phyloP scores from a whole-genome alignment of 2,329 filamentous ascomycete genomes.

The Coleophoma cylindrospora region DNA sequence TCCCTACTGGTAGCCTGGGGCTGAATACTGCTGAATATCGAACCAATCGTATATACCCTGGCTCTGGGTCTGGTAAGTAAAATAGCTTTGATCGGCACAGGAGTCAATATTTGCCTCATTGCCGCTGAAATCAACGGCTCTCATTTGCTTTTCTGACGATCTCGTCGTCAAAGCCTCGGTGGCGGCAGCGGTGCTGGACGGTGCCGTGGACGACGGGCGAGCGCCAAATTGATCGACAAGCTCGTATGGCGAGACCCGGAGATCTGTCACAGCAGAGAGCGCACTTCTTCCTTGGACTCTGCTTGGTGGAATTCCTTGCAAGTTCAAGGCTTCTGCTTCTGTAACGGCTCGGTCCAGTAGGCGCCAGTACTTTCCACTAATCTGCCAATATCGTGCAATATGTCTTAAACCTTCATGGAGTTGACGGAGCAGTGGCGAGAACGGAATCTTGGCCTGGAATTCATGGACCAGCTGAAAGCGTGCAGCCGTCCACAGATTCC shows the following conservation, averaged over 20 bases:
- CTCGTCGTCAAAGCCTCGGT: not conserved
- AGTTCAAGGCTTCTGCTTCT: not conserved
- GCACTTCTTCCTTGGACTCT: not conserved
- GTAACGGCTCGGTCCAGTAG: not conserved
- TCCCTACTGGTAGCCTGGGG: not conserved
- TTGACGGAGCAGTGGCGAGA: not conserved
- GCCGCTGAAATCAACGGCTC: not conserved
- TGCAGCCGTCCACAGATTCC: not conserved
- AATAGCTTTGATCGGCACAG: not conserved
- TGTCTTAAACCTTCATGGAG: not conserved
- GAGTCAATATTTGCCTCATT: not conserved
- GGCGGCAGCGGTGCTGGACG: not conserved
- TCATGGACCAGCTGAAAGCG: not conserved
- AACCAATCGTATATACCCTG: not conserved
- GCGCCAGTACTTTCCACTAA: not conserved
- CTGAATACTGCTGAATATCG: not conserved
- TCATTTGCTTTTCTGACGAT: not conserved
- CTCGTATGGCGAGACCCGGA: not conserved
- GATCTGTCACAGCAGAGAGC: not conserved
- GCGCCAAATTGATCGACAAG: not conserved
- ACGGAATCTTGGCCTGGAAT: not conserved
- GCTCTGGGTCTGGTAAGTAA: not conserved
- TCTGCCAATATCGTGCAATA: not conserved
- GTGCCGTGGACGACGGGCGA: not conserved
- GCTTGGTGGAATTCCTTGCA: not conserved